Evolutionary conservation across 805 yeast species (phyloP).

Genomic region (Nakazawaea pomicola): DNA sequence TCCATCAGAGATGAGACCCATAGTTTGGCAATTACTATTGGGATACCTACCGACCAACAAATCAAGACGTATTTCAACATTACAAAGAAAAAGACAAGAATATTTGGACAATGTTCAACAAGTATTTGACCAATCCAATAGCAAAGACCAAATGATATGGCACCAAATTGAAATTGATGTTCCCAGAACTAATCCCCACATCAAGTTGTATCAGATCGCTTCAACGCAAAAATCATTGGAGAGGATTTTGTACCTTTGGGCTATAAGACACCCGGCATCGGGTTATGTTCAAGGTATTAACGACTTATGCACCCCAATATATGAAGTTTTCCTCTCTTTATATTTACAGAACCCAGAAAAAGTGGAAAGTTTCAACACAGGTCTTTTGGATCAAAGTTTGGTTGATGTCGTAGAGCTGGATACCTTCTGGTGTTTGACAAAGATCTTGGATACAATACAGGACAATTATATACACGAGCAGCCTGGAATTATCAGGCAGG

Average conservation of each 20-base stretch:
- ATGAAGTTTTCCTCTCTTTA: constrained; percentile 73
- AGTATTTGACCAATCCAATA: constrained; percentile 43
- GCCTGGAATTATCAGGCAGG: constrained; percentile 94
- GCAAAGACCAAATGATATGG: constrained; percentile 74
- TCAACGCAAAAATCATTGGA: constrained; percentile 77
- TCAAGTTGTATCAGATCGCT: constrained; percentile 62
- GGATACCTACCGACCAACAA: constrained; percentile 90
- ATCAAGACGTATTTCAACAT: constrained; percentile 62
- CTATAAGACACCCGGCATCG: constrained; percentile 93
- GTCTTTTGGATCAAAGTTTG: constrained; percentile 51
- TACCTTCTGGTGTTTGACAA: constrained; percentile 93
- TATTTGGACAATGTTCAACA: constrained; percentile 71
- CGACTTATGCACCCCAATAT: constrained; percentile 90
- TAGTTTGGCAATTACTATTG: constrained; percentile 83
- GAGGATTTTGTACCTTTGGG: constrained; percentile 85
- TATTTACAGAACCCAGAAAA: constrained; percentile 47
- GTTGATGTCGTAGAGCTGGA: constrained; percentile 83
- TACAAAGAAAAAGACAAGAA: constrained; percentile 80
- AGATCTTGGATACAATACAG: constrained; percentile 88
- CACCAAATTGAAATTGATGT: constrained; percentile 95
- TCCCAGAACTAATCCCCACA: constrained; percentile 87
- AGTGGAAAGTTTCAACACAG: constrained; percentile 61
- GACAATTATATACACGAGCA: constrained; percentile 97
- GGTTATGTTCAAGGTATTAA: constrained; percentile 98
- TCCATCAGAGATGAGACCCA: constrained; percentile 73